Percentiles rank a stretch among this genome's conserved stretches.
phyloP scores from a whole-genome alignment of 108 stramenopile genomes.

The Chaetoceros muelleri region DNA sequence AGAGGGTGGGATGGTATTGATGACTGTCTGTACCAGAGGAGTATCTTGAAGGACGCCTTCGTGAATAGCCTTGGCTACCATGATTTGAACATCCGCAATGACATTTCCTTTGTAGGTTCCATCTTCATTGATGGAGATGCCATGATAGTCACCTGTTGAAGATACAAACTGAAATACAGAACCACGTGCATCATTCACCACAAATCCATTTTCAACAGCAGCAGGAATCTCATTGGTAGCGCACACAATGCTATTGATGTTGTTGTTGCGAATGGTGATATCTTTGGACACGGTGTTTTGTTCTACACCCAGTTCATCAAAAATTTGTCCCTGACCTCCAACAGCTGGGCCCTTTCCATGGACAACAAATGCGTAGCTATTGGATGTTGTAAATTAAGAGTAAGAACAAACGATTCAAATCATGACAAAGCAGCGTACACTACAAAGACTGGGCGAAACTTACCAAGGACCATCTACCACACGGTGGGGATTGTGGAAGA shows the following conservation, averaged over 20 bases:
- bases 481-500: slow-evolving; percentile 1
- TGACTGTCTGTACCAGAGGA: slow-evolving; percentile 1
- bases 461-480: slow-evolving; percentile 14
- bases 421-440: background rate
- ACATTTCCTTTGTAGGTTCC: slow-evolving; percentile 8
- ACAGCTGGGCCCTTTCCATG: slow-evolving; percentile 17
- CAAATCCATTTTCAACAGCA: background rate
- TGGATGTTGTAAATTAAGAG: too few species aligned
- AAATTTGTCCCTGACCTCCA: slow-evolving; percentile 9
- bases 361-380: slow-evolving; percentile 12
- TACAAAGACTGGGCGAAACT: background rate
- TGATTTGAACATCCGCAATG: slow-evolving; percentile 9
- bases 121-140: background rate
- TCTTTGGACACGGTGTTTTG: background rate
- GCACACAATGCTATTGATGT: slow-evolving; percentile 4
- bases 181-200: slow-evolving; percentile 10
- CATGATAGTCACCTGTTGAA: background rate
- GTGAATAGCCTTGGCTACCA: slow-evolving; percentile 3
- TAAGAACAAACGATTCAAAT: too few species aligned
- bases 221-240: slow-evolving; percentile 9
- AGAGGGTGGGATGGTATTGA: background rate
- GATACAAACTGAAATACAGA: slow-evolving; percentile 7
- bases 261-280: slow-evolving; percentile 4
- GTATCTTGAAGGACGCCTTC: background rate
- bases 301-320: background rate